Evolutionary conservation across 2,329 filamentous ascomycete genomes (phyloP).

Genomic region (Ophiostoma sp.): DNA sequence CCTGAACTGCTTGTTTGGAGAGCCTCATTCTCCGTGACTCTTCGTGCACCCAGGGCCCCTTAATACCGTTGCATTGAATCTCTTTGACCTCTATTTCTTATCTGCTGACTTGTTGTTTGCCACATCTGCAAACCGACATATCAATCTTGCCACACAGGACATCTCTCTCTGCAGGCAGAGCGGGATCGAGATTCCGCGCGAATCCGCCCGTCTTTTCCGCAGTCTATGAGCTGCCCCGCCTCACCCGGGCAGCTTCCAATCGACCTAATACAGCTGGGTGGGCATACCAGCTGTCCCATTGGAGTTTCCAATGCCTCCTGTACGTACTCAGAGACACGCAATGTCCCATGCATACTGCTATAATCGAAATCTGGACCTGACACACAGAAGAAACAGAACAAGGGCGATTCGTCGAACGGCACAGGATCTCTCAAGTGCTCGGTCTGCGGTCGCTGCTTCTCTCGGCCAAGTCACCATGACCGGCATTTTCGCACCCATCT

Average conservation of each 20-base stretch:
- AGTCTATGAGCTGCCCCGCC: not conserved
- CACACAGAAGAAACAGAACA: not conserved
- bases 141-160: not conserved
- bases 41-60: not conserved
- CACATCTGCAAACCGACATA: not conserved
- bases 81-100: not conserved
- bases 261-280: not conserved
- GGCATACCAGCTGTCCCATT: not conserved
- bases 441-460: constrained; percentile 29
- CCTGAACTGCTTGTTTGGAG: not conserved
- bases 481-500: constrained; percentile 32
- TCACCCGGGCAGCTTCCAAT: not conserved
- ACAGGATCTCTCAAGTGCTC: constrained; percentile 24
- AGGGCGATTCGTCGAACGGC: not conserved
- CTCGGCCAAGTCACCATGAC: constrained; percentile 31
- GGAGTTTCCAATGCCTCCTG: not conserved
- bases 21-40: not conserved
- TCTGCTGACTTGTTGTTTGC: not conserved
- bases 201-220: not conserved
- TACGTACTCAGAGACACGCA: not conserved
- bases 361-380: not conserved
- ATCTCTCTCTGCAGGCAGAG: not conserved
- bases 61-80: not conserved
- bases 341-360: not conserved
- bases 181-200: not conserved